Evolutionary conservation across 345 rosid species (phyloP), one percentile per base, ranked within the genome.

Genomic region (Garcia nutans): DNA sequence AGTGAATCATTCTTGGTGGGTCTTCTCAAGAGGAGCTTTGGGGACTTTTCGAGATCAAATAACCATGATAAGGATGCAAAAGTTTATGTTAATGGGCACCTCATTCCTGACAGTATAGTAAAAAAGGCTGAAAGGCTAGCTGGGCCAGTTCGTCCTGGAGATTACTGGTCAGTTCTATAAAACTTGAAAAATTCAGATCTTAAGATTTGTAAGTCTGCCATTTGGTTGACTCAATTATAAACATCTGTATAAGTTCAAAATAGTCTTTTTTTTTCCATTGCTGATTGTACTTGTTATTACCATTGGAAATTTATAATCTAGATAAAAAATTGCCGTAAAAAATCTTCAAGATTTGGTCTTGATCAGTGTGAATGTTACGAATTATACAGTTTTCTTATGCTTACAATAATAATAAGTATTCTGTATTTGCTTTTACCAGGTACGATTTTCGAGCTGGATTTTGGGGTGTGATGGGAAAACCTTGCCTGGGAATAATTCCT

Each of bases 401-500:
- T 22, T 23, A 22, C 23, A 65, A 55, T 65, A 17, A 61, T 65
- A 65, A 55, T 3, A 74, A 24, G 10, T 15, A 9, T 33, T 37
- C 20, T 17, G 33, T 22, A 26, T 64, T 44, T 72, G 70, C 41
- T 42, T 59, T 67, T 6, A 1, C n/a, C 72, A 81, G 84, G 84
- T 81, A 81, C 11, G 84, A 81, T 49, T 47, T 31, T 47, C 67
- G 37, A 62, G 84, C 80, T 15, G 84, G 84, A 58, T 81, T 81
- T 33, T 81, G 84, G 84, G 84, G 84, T 33, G 67, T 77, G 52
- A 77, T 58, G n/a, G 84, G 84, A 49, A 58, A 64, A 17, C 57
- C 72, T 57, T 81, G 84, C 74, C 68, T 73, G 47, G 84, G 84
- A 62, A 73, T 81, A 63, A 77, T 81, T 77, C 84, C 84, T 62